Base-by-base conservation (phyloP, 179 eudicot species). In the Gypsophila paniculata region DNA sequence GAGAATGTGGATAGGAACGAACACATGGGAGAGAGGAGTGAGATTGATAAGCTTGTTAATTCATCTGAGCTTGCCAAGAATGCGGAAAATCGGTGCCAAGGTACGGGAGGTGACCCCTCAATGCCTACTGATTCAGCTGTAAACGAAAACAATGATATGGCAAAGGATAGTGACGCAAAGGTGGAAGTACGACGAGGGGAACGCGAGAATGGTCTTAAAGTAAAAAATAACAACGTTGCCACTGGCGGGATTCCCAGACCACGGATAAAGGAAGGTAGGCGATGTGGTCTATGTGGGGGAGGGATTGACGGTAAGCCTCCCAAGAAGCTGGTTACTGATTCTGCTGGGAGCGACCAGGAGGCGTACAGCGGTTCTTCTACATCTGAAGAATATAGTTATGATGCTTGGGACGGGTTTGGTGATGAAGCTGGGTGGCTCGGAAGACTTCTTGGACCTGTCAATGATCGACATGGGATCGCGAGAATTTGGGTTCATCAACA, bases 401-500 rank as follows among this genome's bases (percentile, higher is more conserved):
- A 93, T 78, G 71, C 61, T 59, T 91, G 86, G 88, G 98, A 93
- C 84, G 98, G 98, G 58, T 93, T 93, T 85, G 98, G 90, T 34
- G 90, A 91, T 77, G 97, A 93, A 76, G 82, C 97, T 80, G 88
- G 94, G 49, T 93, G 98, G 98, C 91, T 91, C 74, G 98, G 98
- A 44, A 83, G 84, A 46, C 91, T 93, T 69, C 78, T 93, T 79
- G 98, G 98, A 55, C 98, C 98, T 46, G 81, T 93, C 46, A 91
- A 89, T 86, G 98, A 93, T 69, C 90, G 97, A 8, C 82, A 79
- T 75, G 98, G 98, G 70, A 93, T 93, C 79, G 98, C 98, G 68
- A 90, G 98, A 78, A 88, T 89, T 42, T 93, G 97, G 97, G 98
- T 93, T 68, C 98, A 93, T 78, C 98, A 89, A 78, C 91, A 91